Evolutionary conservation across 768 basidiomycete species (phyloP), one percentile per base, ranked within the genome.

Genomic region (Daedalea quercina): DNA sequence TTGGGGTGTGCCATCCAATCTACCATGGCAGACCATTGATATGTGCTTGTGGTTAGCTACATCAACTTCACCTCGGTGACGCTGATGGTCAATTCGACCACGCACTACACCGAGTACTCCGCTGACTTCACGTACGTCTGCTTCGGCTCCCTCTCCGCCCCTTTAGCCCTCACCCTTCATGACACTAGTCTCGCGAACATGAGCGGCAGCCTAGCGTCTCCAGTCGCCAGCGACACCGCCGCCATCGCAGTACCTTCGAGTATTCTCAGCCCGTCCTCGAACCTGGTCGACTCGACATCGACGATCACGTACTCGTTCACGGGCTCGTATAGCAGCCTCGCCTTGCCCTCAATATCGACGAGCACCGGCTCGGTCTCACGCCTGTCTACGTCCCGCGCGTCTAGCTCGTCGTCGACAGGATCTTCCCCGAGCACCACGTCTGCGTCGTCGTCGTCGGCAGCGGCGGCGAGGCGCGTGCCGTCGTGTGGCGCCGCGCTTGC

Each of bases 181-280:
- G 25, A n/a, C 52, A 11, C n/a, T 57, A 87, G 82, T 3, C 69
- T 87, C 24, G 65, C 70, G 34, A 71, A 72, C 35, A 85, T 87
- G 85, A 71, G 70, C 12, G 86, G 85, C 46, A 77, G 79, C 24
- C 79, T 82, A 60, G 62, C 69, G 23, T 65, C 70, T 1, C 78
- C 81, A 17, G 64, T 80, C 28, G 63, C 78, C 1, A 71, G 76
- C 43, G 76, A 79, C 28, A 80, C 77, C 42, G 70, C 76, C 20
- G 44, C 70, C 24, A 69, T 75, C 22, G 62, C 78, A 17, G 60
- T 63, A 2, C 70, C 79, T 11, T 65, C 75, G 11, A 57, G 62
- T 3, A 26, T 63, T 9, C 69, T 76, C 0, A 54, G 51, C 2
- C 45, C 56, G 15, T 20, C 64, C 13, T 31, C 59, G 1, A 55